Evolutionary conservation across 768 basidiomycete genomes (phyloP).

Genomic region (Leccinum boreale): DNA sequence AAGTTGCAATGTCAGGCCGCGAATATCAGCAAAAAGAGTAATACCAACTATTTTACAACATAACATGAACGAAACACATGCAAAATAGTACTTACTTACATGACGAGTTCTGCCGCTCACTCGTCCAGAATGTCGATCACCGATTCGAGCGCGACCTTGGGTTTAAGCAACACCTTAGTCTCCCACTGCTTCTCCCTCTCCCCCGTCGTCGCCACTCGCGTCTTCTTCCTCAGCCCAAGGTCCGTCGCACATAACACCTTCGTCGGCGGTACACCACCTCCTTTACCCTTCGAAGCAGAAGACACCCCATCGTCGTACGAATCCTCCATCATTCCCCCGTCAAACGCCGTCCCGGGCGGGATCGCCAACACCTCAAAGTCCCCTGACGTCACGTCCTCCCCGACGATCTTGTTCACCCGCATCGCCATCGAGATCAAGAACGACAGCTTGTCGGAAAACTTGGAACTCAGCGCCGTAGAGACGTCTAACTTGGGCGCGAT

Average conservation of each 20-base stretch:
- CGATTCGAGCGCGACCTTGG: constrained; percentile 39
- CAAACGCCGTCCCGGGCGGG: constrained; percentile 23
- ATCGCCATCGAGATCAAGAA: constrained; percentile 44
- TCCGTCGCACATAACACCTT: constrained; percentile 37
- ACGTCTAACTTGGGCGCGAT: constrained; percentile 24
- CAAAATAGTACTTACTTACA: background rate
- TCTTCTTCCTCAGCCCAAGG: constrained; percentile 33
- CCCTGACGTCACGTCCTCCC: constrained; percentile 31
- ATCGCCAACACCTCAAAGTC: constrained; percentile 31
- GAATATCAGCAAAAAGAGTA: no score
- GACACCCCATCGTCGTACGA: constrained; percentile 28
- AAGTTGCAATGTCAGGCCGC: no score
- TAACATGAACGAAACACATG: background rate
- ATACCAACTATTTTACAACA: no score
- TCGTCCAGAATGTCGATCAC: constrained; percentile 34
- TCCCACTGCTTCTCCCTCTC: constrained; percentile 31
- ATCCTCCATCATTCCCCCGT: constrained; percentile 29
- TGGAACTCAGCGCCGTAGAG: constrained; percentile 37
- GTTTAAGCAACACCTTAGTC: constrained; percentile 33
- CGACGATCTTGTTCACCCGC: constrained; percentile 41
- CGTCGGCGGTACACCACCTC: background rate
- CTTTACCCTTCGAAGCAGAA: constrained; percentile 4
- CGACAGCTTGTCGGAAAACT: constrained; percentile 43
- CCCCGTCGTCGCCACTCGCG: constrained; percentile 21
- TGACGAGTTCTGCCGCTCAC: constrained; percentile 6